A percentile compares a stretch with the other conserved stretches of the same genome.
These are phyloP conservation scores for Cercospora janseana DNA, from an alignment of 2,329 filamentous ascomycete genomes.

Conservation along the genomic window DNA sequence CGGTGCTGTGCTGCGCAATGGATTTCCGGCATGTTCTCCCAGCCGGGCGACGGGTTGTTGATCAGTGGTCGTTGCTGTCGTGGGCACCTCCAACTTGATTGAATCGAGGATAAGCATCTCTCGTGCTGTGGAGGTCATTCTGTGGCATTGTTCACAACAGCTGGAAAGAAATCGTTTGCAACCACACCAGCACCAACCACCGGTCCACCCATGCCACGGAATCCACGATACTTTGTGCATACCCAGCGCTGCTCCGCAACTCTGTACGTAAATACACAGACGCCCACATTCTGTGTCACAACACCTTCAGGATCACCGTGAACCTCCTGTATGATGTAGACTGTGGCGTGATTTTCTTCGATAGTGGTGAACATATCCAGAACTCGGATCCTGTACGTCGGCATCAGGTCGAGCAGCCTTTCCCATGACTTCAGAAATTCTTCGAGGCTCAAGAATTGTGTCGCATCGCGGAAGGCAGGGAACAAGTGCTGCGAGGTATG, in stretches of 20 bases:
- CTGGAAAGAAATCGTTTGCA: too few relatives aligned
- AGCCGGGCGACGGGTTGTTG: too few relatives aligned
- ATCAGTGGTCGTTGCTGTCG: too few relatives aligned
- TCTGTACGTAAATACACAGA: not conserved
- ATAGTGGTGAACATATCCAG: not conserved
- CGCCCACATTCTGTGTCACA: not conserved
- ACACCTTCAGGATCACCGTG: not conserved
- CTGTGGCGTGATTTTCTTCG: not conserved
- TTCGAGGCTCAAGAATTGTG: not conserved
- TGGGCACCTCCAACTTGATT: too few relatives aligned
- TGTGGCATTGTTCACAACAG: too few relatives aligned
- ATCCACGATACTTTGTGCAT: not conserved
- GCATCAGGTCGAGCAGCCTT: not conserved
- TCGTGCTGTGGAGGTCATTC: too few relatives aligned
- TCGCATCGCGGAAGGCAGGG: not conserved
- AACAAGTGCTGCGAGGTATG: not conserved
- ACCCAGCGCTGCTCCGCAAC: not conserved
- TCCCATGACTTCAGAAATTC: not conserved
- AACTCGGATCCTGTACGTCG: not conserved
- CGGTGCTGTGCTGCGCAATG: too few relatives aligned
- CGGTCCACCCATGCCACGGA: not conserved
- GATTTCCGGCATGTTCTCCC: too few relatives aligned
- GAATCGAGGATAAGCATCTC: too few relatives aligned
- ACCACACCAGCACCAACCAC: not conserved
- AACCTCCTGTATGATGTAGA: not conserved